Evolutionary conservation across 108 stramenopile species (phyloP), one percentile per base, ranked within the genome.

Genomic region (Pseudonitzschia delicatissima): DNA sequence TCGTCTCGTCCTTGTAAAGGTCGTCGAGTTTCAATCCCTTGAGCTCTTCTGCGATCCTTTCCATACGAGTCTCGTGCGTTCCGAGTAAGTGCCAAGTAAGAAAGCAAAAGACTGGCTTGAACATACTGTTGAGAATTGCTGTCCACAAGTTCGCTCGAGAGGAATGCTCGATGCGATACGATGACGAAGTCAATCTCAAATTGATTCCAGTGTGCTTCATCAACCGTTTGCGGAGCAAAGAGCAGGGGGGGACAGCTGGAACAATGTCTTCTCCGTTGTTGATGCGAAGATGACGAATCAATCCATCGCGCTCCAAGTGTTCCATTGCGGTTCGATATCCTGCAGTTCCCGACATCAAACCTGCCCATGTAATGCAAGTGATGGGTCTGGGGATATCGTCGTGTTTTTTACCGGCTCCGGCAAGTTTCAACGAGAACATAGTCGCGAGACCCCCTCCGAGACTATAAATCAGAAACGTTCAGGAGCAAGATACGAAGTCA

Each of bases 181-280:
- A 27, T 3, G 28, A 31, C 53, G 28, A 9, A 3, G 21, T 55
- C 17, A 55, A 55, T 2, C 53, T 27, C 13, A 55, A 27, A 17
- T 55, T 32, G 17, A 55, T 55, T 31, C 53, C 53, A 31, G 53
- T 33, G 17, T 55, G 53, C 17, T 55, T 55, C 53, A 55, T 55
- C n/a, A 9, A 3, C 9, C 53, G 29, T 17, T 11, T 8, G 8
- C 5, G 15, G 28, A 27, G 29, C 8, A 55, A 4, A 33, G 53
- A 55, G 31, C 2, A 6, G 5, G 53, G 28, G 18, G 53, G 25
- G 5, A 21, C 5, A 25, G 53, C 29, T 9, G 53, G 53, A 15
- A 55, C 29, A 5, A 34, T 11, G 31, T 33, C 53, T 13, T 55
- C 26, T 0, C 26, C 53, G 3, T 27, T 28, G n/a, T 2, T 33